A percentile compares a stretch with the other conserved stretches of the same genome.
phyloP scores from a whole-genome alignment of 2,329 filamentous ascomycete genomes.

The Cercospora sojina region DNA sequence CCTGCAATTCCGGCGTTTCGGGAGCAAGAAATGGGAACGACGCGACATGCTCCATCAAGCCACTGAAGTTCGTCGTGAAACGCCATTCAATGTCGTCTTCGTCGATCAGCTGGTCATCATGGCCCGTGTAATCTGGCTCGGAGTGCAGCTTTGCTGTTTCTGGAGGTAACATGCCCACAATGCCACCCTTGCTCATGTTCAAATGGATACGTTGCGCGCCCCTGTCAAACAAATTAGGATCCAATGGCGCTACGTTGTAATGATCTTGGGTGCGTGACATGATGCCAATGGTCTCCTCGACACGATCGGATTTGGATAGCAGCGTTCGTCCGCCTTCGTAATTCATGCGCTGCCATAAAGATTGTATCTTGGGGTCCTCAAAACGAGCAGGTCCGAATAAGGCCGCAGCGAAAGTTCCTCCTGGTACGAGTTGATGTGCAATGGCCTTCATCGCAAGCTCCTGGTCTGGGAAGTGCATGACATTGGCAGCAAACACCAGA shows the following conservation, averaged over 20 bases:
- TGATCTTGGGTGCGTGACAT: neutral
- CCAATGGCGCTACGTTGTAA: neutral
- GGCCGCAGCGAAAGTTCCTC: neutral
- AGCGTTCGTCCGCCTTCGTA: neutral
- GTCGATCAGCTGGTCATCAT: neutral
- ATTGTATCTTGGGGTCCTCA: neutral
- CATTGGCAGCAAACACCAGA: neutral
- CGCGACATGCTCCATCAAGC: neutral
- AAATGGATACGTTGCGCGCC: neutral
- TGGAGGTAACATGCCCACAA: neutral
- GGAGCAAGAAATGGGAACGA: neutral
- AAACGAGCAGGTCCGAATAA: neutral
- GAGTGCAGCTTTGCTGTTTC: neutral
- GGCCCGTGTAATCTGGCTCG: neutral
- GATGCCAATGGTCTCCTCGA: neutral
- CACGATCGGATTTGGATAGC: neutral
- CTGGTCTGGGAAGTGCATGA: neutral
- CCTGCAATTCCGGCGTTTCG: neutral
- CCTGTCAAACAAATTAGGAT: neutral
- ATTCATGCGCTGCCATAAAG: neutral
- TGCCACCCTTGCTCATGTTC: neutral
- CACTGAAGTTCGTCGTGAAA: neutral
- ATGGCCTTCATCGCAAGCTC: neutral
- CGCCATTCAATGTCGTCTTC: neutral
- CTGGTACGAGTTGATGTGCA: neutral